Conservation (phyloP, 306 rosid species). For the Vigna unguiculata region DNA sequence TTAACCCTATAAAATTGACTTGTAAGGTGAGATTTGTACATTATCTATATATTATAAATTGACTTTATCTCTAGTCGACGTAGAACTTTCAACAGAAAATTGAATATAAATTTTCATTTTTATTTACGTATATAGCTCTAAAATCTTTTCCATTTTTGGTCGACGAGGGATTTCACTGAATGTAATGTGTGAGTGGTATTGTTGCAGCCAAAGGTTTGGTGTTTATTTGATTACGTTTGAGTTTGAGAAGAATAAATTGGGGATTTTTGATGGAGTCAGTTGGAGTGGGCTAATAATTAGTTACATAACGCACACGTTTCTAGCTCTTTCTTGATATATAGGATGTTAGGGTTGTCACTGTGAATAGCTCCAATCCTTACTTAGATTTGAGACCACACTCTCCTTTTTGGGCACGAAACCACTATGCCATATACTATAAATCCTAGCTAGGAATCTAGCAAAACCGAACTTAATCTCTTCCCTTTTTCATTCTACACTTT, state of each 20-base stretch:
- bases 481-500: background rate
- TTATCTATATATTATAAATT: too few relatives aligned
- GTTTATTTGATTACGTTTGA: background rate
- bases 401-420: background rate
- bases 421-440: background rate
- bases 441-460: constrained; percentile 6
- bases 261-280: background rate
- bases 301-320: constrained; percentile 18
- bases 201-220: too few relatives aligned
- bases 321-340: background rate
- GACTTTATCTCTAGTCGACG: too few relatives aligned
- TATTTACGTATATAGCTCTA: too few relatives aligned
- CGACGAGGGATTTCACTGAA: too few relatives aligned
- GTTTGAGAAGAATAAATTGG: background rate
- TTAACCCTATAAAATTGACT: too few relatives aligned
- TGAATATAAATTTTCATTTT: too few relatives aligned
- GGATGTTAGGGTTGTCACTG: constrained; percentile 5
- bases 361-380: background rate
- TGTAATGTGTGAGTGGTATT: too few relatives aligned
- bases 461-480: constrained; percentile 11
- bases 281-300: background rate
- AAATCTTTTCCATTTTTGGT: too few relatives aligned
- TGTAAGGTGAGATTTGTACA: too few relatives aligned
- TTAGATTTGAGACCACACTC: constrained; percentile 23
- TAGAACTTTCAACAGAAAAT: too few relatives aligned